Evolutionary conservation across 1,139 yeast species (phyloP), one percentile per base, ranked within the genome.

Genomic region (Debaryomyces nepalensis): DNA sequence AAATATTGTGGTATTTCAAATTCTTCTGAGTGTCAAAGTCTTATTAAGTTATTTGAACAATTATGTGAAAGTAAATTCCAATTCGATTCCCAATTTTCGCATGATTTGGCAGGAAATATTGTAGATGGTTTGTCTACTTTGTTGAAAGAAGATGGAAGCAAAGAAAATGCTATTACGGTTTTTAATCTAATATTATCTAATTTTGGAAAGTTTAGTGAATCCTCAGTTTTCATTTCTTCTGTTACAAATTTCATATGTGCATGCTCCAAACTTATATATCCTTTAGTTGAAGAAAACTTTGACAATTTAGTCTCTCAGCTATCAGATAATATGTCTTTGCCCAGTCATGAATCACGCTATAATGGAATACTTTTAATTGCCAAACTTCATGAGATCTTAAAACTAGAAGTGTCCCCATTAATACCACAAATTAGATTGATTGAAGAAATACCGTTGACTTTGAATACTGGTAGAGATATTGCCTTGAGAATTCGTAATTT

Each of bases 401-500:
- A 62, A 0, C 39, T 51, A 2, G 65, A 64, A 7, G 56, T 62
- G 19, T 70, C 78, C 3, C 56, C 63, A 2, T 52, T 71, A 19
- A 43, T 65, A 53, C 38, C 57, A 1, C 70, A 80, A 68, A 57
- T 83, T 75, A 55, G 70, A 61, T 48, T 70, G 63, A 79, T 90
- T 42, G 97, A 88, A 57, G 81, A 84, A 47, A 76, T 85, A 8
- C 96, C 96, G 0, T 68, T 86, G 39, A 77, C 79, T 11, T 63
- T 90, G 15, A 68, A 77, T n/a, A 81, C 82, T 42, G 85, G 87
- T 1, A 81, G 98, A 64, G 95, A 87, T 53, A 70, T 91, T 4
- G 79, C 82, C 16, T 68, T 84, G 48, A 79, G 95, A 59, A 73
- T 87, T 27, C 75, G 97, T 54, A 73, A 73, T 40, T 64, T 90